These are phyloP conservation scores for Penicillium nucicola DNA, from an alignment of 495 filamentous ascomycete species.

Conservation along the genomic window DNA sequence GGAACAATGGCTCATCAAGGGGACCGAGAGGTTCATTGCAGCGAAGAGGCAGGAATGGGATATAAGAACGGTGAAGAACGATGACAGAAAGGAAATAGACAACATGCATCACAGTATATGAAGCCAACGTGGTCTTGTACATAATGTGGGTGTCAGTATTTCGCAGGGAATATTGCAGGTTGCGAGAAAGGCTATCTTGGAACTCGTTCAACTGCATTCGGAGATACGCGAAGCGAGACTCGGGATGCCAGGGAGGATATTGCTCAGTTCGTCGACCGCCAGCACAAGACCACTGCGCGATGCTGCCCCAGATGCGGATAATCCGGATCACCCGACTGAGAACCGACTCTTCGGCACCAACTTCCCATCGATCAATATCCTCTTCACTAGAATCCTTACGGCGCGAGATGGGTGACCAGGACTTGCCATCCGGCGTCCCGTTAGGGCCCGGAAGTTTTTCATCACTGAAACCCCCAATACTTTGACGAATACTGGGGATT, in stretches of 20 bases:
- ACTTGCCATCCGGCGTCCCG: conserved; percentile 31
- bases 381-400: conserved; percentile 66
- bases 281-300: conserved; percentile 71
- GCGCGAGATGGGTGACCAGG: conserved; percentile 49
- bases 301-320: conserved; percentile 74
- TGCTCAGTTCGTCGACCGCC: conserved; percentile 64
- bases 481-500: conserved; percentile 47
- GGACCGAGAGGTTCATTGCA: conserved; percentile 68
- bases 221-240: conserved; percentile 61
- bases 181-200: conserved; percentile 62
- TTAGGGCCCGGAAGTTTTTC: conserved; percentile 33
- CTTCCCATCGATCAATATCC: conserved; percentile 57
- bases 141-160: conserved; percentile 83
- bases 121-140: conserved; percentile 63
- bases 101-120: conserved; percentile 76
- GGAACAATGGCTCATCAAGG: conserved; percentile 66
- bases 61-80: conserved; percentile 75
- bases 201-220: conserved; percentile 61
- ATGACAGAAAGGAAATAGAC: conserved; percentile 74
- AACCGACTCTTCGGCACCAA: conserved; percentile 63
- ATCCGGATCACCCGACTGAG: conserved; percentile 73
- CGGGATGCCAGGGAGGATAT: conserved; percentile 59
- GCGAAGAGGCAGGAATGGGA: conserved; percentile 76
- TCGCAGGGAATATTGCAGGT: conserved; percentile 65
- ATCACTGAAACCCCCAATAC: conserved; percentile 37